Conservation (phyloP, 768 basidiomycete genomes). For the Pleurotus platypus region DNA sequence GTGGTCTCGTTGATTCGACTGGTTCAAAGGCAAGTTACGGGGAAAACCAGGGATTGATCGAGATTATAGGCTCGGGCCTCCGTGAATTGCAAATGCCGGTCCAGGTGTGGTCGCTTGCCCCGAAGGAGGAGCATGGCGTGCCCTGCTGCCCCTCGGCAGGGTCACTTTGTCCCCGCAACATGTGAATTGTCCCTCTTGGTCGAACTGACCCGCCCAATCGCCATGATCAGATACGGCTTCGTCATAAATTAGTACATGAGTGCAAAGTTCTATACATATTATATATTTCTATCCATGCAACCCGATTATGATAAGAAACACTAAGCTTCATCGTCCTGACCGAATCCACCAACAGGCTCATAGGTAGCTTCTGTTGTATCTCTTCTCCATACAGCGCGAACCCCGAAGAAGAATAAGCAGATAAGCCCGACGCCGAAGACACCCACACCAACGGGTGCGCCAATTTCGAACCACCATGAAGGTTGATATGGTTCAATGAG, state of each 20-base stretch:
- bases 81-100: constrained; percentile 6
- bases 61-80: constrained; percentile 6
- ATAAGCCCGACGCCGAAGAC: constrained; percentile 58
- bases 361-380: constrained; percentile 85
- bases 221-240: background rate
- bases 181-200: background rate
- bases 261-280: constrained; percentile 8
- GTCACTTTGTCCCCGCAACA: background rate
- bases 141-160: background rate
- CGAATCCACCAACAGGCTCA: constrained; percentile 85
- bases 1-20: background rate
- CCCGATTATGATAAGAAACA: background rate
- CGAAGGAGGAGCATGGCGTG: background rate
- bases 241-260: constrained; percentile 11
- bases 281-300: background rate
- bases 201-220: background rate
- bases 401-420: constrained; percentile 69
- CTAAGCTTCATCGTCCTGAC: constrained; percentile 45
- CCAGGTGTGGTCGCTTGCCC: background rate
- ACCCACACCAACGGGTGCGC: constrained; percentile 62
- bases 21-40: constrained; percentile 1
- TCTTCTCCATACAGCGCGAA: constrained; percentile 63
- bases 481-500: constrained; percentile 85
- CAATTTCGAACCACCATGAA: constrained; percentile 79
- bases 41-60: background rate